phyloP scores from a whole-genome alignment of 1,284 basidiomycete genomes.

The Cryptococcus jaspeensis region DNA sequence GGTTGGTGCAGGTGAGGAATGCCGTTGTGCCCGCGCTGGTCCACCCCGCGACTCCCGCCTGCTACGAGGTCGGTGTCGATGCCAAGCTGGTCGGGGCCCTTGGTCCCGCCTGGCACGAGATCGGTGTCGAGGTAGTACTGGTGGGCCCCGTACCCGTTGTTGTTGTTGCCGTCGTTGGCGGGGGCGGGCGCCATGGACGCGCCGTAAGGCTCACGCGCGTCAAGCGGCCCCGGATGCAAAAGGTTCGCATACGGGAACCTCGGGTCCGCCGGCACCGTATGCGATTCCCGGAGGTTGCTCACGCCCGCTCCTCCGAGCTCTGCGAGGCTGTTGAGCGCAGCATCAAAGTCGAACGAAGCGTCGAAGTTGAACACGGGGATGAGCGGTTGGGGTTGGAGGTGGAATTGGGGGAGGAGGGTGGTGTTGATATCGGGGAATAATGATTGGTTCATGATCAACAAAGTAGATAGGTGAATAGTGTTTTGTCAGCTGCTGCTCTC shows the following conservation, averaged over 20 bases:
- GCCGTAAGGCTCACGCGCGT: not conserved
- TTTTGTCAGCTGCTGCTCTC: too few species aligned
- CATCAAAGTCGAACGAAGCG: not conserved
- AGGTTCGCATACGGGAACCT: slow-evolving; percentile 17
- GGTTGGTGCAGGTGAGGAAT: too few species aligned
- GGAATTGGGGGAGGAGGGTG: too few species aligned
- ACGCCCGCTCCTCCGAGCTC: not conserved
- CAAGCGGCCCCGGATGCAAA: slow-evolving; percentile 9
- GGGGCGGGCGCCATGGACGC: not conserved
- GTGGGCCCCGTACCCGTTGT: too few species aligned
- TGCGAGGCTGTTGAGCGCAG: not conserved
- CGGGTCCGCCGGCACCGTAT: slow-evolving; percentile 6
- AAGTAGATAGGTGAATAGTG: too few species aligned
- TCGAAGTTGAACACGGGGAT: not conserved
- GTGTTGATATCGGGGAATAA: too few species aligned
- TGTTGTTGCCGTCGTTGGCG: not conserved
- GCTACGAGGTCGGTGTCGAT: too few species aligned
- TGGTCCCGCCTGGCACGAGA: not conserved
- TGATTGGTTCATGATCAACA: too few species aligned
- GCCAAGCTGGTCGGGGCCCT: too few species aligned
- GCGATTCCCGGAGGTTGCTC: not conserved
- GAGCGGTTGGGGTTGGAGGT: too few species aligned
- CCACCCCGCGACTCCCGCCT: too few species aligned
- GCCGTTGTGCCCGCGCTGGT: too few species aligned
- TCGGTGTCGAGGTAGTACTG: not conserved